Conservation (phyloP, 306 rosid species). For the Quercus ilex region DNA sequence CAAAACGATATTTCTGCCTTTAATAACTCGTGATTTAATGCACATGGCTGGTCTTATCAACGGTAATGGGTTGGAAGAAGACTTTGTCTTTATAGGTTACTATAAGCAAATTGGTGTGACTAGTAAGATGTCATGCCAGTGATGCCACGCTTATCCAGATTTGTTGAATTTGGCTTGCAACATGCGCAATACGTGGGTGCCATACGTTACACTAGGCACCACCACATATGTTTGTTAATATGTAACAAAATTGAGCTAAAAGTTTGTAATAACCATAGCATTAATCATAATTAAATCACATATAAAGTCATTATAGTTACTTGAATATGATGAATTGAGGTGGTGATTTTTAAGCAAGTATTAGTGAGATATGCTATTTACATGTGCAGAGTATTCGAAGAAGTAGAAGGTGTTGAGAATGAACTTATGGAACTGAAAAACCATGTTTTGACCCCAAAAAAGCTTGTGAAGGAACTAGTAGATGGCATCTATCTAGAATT, state of each 20-base stretch:
- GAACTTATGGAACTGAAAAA: constrained; percentile 59
- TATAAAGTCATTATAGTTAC: neutral
- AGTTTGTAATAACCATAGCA: neutral
- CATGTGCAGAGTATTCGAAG: constrained; percentile 53
- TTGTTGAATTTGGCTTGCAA: no score
- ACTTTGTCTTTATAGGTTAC: no score
- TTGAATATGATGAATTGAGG: neutral
- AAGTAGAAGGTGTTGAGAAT: constrained; percentile 45
- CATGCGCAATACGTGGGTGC: neutral
- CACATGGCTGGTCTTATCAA: no score
- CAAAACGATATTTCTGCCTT: no score
- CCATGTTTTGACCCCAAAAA: constrained; percentile 50
- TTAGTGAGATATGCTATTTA: constrained; percentile 5
- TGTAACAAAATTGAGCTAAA: neutral
- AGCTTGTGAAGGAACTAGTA: constrained; percentile 42
- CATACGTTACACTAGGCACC: neutral
- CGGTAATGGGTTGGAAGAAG: no score
- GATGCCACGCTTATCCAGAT: no score
- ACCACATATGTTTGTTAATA: neutral
- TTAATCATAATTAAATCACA: neutral
- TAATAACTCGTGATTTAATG: no score
- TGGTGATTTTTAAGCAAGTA: neutral
- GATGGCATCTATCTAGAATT: constrained; percentile 46
- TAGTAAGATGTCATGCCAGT: no score
- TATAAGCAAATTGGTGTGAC: no score